phyloP scores from a whole-genome alignment of 73 alveolate genomes.

The Breviolum minutum region DNA sequence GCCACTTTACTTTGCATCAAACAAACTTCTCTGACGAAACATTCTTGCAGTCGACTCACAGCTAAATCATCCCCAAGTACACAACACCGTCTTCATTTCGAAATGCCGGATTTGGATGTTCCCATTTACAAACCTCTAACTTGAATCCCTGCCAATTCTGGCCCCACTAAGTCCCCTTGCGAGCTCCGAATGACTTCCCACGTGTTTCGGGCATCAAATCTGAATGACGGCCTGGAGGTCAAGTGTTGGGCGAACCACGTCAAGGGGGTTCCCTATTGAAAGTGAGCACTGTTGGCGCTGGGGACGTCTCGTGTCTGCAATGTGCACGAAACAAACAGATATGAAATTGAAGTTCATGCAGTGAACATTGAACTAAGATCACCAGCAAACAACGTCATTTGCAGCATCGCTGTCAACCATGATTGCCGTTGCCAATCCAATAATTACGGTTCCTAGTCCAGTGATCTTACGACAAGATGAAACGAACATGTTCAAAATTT shows the following conservation, averaged over 20 bases:
- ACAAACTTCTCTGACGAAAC: not conserved
- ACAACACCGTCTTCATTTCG: not conserved
- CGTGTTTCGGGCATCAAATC: too few relatives aligned
- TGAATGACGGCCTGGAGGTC: too few relatives aligned
- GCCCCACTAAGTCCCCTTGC: not conserved
- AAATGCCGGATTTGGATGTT: slow-evolving; percentile 2
- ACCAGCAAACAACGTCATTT: not conserved
- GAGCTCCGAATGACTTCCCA: not conserved
- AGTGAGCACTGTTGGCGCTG: too few relatives aligned
- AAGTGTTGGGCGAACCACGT: too few relatives aligned
- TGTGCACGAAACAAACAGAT: too few relatives aligned
- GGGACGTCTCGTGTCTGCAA: too few relatives aligned
- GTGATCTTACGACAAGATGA: not conserved
- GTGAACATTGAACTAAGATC: not conserved
- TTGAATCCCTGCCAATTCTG: not conserved
- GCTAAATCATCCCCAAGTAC: slow-evolving; percentile 8
- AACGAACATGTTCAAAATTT: not conserved
- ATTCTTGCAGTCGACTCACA: not conserved
- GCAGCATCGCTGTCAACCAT: not conserved
- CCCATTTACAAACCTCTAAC: not conserved
- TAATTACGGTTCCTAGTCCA: not conserved
- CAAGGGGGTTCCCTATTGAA: too few relatives aligned
- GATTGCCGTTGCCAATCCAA: not conserved
- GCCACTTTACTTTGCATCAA: slow-evolving; percentile 6
- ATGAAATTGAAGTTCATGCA: too few relatives aligned